phyloP scores from a whole-genome alignment of 2,329 filamentous ascomycete species.

The Dothideomycetes sp. region DNA sequence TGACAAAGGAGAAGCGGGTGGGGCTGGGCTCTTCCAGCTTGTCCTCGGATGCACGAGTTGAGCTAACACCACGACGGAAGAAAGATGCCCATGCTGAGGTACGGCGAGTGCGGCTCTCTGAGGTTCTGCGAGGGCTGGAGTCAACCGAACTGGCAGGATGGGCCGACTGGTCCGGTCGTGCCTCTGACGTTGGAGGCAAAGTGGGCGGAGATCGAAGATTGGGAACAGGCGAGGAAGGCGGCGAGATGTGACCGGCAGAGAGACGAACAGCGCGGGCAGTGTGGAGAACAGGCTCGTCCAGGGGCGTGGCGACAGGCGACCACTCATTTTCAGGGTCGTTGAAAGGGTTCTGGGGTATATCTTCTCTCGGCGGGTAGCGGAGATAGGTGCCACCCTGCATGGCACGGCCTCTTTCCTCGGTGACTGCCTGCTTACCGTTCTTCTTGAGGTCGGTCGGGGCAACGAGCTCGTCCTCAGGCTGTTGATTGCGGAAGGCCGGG shows the following conservation, averaged over 20 bases:
- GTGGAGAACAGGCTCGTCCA: slow-evolving; percentile 39
- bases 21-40: slow-evolving; percentile 41
- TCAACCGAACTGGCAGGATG: slow-evolving; percentile 10
- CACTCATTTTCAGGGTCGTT: slow-evolving; percentile 17
- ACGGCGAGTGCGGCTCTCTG: slow-evolving; percentile 30
- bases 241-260: slow-evolving; percentile 29
- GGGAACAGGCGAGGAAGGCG: slow-evolving; percentile 35
- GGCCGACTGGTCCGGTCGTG: slow-evolving; percentile 10
- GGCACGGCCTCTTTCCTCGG: slow-evolving; percentile 1
- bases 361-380: slow-evolving; percentile 15
- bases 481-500: slow-evolving; percentile 24
- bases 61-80: slow-evolving; percentile 50
- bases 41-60: slow-evolving; percentile 29
- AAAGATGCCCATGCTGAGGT: slow-evolving; percentile 58
- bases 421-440: neutral
- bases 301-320: slow-evolving; percentile 32
- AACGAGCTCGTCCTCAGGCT: slow-evolving; percentile 1
- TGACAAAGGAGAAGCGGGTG: slow-evolving; percentile 68
- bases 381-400: slow-evolving; percentile 23
- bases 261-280: slow-evolving; percentile 41
- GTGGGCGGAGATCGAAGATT: slow-evolving; percentile 41
- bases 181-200: slow-evolving; percentile 43
- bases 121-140: slow-evolving; percentile 22
- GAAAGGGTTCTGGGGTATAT: slow-evolving; percentile 19
- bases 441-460: slow-evolving; percentile 9